phyloP scores from a whole-genome alignment of 495 filamentous ascomycete genomes.

The Aspergillus diversus region DNA sequence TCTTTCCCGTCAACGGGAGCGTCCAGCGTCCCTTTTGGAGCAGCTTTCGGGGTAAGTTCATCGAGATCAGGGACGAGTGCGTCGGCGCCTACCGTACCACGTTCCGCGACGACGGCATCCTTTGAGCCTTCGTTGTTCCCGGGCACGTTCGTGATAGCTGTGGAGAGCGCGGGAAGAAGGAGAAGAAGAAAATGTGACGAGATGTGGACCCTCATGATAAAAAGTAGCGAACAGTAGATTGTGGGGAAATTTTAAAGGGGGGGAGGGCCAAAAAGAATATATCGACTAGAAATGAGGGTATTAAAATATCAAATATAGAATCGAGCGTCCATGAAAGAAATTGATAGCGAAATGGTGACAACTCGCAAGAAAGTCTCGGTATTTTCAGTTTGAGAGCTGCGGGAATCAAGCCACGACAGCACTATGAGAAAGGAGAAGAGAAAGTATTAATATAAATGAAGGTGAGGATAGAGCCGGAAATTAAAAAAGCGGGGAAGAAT shows the following conservation, averaged over 20 bases:
- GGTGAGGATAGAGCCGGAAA: neutral
- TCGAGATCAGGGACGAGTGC: conserved; percentile 21
- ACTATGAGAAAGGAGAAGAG: too few relatives aligned
- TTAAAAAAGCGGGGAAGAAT: neutral
- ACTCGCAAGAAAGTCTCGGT: neutral
- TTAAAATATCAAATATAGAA: neutral
- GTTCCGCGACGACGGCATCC: conserved; percentile 23
- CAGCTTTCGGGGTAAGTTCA: conserved; percentile 26
- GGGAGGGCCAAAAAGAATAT: neutral
- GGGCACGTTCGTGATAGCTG: conserved; percentile 29
- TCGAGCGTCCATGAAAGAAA: conserved; percentile 6
- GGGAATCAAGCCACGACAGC: too few relatives aligned
- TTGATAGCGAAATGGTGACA: neutral
- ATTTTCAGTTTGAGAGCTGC: neutral
- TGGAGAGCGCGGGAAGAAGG: conserved; percentile 42
- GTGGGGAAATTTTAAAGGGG: neutral
- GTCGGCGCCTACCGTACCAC: conserved; percentile 30
- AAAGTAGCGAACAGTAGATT: conserved; percentile 1
- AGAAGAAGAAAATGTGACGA: conserved; percentile 38
- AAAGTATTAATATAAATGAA: neutral
- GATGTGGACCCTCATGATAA: conserved; percentile 39
- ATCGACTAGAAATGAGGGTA: neutral
- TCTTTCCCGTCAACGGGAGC: conserved; percentile 95
- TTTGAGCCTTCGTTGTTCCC: conserved; percentile 22
- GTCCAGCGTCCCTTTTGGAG: conserved; percentile 71